Conservation (phyloP, 106 monocot species). For the Platanthera guangdongensis region DNA sequence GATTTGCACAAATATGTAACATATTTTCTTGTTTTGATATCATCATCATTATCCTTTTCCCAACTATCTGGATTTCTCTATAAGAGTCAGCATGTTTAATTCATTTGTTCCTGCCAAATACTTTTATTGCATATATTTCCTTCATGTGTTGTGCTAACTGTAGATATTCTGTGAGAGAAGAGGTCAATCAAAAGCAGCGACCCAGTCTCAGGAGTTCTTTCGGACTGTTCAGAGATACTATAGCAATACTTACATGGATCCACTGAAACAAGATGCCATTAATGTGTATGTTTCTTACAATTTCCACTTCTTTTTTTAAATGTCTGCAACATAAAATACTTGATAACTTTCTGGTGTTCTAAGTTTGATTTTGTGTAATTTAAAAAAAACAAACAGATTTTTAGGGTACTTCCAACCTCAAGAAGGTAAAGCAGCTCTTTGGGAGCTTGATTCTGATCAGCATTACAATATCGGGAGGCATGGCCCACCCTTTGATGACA, state of each 20-base stretch:
- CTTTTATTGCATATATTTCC: background rate
- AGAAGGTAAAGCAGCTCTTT: conserved; percentile 64
- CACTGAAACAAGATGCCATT: conserved; percentile 91
- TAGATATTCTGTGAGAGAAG: conserved; percentile 94
- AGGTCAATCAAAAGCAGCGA: conserved; percentile 92
- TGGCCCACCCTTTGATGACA: conserved; percentile 27
- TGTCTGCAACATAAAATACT: background rate
- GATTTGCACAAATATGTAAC: background rate
- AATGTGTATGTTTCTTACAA: conserved; percentile 61
- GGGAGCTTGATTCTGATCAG: conserved; percentile 79
- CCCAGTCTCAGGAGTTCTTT: conserved; percentile 81
- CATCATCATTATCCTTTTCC: no score
- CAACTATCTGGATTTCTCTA: no score
- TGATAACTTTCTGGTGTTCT: background rate
- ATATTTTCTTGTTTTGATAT: background rate
- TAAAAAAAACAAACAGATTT: conserved; percentile 39
- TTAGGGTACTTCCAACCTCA: conserved; percentile 91
- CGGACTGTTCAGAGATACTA: conserved; percentile 83
- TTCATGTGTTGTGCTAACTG: background rate
- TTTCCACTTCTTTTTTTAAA: background rate
- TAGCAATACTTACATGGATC: conserved; percentile 86
- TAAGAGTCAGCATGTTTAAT: no score
- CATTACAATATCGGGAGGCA: conserved; percentile 62
- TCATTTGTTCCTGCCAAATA: no score
- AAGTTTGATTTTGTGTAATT: background rate